Evolutionary conservation across 78 protist species (phyloP), one percentile per base, ranked within the genome.

Genomic region (Creolimax fragrantissima): DNA sequence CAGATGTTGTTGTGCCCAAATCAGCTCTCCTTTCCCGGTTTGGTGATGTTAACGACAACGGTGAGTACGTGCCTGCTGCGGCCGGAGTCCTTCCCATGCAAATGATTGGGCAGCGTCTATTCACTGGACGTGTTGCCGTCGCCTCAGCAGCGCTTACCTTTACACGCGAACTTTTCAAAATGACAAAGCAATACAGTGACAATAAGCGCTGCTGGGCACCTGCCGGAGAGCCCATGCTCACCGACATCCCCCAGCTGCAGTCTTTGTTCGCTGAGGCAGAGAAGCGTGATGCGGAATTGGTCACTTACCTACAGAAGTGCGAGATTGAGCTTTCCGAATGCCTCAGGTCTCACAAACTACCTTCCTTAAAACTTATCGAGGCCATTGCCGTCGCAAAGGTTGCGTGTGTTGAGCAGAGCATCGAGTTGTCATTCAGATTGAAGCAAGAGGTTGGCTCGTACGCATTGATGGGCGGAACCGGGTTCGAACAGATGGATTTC

Each of bases 401-500:
- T 7, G 32, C 4, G 17, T 35, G 90, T 88, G 90, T 88, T 35
- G 90, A 88, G 47, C 17, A 7, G 58, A 45, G 86, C 17, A 88
- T 88, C 47, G 90, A 88, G 58, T 88, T 35, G 44, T 5, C 90
- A 11, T 37, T 39, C 58, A 88, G 47, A 6, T 88, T 88, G 6
- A 88, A 88, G 47, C 90, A 88, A 37, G 90, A 88, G 58, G 90
- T 88, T 35, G 90, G 90, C 11, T 88, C 90, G 2, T 88, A 88
- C 42, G 90, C 90, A 7, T 37, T 88, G 24, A 88, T 88, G 90
- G 47, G 47, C 47, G 90, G 39, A 41, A n/a, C 90, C 2, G 90
- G 90, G n/a, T 88, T 88, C 42, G 90, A 88, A n/a, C 90, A 88
- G 47, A 35, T 88, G 90, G 90, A 88, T 6, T 88, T 88, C 47